phyloP scores from a whole-genome alignment of 2,329 filamentous ascomycete species.

The Alternaria gaisen region DNA sequence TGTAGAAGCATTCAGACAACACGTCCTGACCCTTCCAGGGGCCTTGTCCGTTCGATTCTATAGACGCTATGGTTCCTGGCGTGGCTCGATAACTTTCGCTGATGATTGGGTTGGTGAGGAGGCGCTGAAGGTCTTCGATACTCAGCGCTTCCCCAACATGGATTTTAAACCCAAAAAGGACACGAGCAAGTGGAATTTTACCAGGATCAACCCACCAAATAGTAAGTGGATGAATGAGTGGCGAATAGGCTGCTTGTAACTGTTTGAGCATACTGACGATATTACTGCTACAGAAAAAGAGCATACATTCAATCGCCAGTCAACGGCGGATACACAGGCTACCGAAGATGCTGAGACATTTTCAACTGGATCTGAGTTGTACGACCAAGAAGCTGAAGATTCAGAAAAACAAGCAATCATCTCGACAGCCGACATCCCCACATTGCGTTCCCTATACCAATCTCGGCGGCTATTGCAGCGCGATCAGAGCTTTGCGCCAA shows the following conservation, averaged over 20 bases:
- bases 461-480: constrained; percentile 33
- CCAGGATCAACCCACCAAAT: not conserved
- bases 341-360: not conserved
- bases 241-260: not conserved
- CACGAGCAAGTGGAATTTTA: constrained; percentile 32
- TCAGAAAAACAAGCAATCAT: constrained; percentile 17
- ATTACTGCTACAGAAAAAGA: not conserved
- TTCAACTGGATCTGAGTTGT: not conserved
- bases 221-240: constrained; percentile 1
- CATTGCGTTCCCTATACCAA: constrained; percentile 38
- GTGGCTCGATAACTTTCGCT: constrained; percentile 30
- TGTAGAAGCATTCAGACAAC: constrained; percentile 26
- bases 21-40: constrained; percentile 31
- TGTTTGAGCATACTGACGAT: not conserved
- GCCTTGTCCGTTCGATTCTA: constrained; percentile 32
- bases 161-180: constrained; percentile 21
- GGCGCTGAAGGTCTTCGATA: constrained; percentile 30
- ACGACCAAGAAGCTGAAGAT: not conserved
- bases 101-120: constrained; percentile 18
- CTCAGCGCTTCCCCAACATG: constrained; percentile 24
- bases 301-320: not conserved
- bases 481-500: constrained; percentile 41
- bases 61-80: constrained; percentile 33
- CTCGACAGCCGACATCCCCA: constrained; percentile 34
- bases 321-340: not conserved